Evolutionary conservation across 2,329 filamentous ascomycete genomes (phyloP), one percentile per base, ranked within the genome.

Genomic region (Colletotrichum musicola): DNA sequence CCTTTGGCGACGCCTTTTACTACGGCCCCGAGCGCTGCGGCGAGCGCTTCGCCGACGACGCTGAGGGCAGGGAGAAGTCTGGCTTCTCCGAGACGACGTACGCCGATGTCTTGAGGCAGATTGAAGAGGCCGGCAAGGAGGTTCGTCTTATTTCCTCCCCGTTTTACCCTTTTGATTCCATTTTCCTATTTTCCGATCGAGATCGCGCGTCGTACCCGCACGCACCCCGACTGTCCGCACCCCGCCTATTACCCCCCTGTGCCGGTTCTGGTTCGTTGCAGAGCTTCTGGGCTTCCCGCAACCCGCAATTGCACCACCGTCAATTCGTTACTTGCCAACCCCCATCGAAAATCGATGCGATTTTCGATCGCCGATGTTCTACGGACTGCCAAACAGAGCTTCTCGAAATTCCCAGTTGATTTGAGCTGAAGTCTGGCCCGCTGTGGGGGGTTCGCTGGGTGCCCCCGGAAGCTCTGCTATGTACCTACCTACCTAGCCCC

Each of bases 1-100:
- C 96, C 5, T 98, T 98, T 81, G 95, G 95, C 62, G 96, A 98
- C 81, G 93, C 95, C 70, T 98, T 95, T 78, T 98, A 98, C 83
- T 98, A 92, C 77, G 95, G 96, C 60, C 95, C 95, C 6, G 96
- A 99, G 82, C 88, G 93, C 74, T 86, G 98, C 74, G 91, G 92
- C 75, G 83, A 88, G 60, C 89, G 96, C 75, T 99, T 93, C 77
- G 90, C 91, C 76, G 79, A 92, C 51, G 93, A 97, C 72, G 80
- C 80, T 59, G 80, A 81, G 47, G 79, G 81, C 40, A 84, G 90
- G 67, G 75, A 83, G 64, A 81, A 86, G 74, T 92, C 89, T 72
- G 92, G 92, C 62, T 93, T 93, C 75, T 81, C 85, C 50, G 78
- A 90, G 57, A 90, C 88, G 73, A 96, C 93, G 2, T 97, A 90